Base-by-base conservation (phyloP, 2,329 filamentous ascomycete species). In the Penicillium sp. region DNA sequence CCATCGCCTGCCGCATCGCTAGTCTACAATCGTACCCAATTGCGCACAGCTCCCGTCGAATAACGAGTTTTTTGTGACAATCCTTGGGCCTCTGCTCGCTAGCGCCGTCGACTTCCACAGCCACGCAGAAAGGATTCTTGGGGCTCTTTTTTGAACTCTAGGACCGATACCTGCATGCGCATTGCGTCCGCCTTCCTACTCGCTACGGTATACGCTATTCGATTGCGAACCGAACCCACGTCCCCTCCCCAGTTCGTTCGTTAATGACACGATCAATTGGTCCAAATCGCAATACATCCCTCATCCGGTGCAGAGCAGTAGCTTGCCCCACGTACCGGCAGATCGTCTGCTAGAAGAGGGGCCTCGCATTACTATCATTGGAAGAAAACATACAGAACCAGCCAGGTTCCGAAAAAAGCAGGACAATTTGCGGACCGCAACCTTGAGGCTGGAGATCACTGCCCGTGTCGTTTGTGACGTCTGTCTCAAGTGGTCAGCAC, bases 261-360 rank as follows among this genome's bases (percentile, higher is more conserved):
- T 45, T 61, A 45, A 55, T 55, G 56, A 46, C 55, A 47, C 62
- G 47, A 59, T 64, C 69, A 70, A 68, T 68, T 67, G 65, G 67
- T 53, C 57, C 55, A 57, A 57, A 63, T 66, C 57, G 57, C 65
- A 67, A 63, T 59, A 48, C 56, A 52, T 61, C 50, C 58, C 55
- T 58, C 57, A 58, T 58, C 59, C 47, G 24, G 53, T 66, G 66
- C 63, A 66, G 64, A 57, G 53, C 58, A 58, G 54, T 65, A 70
- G 67, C 66, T 69, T 71, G 63, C 69, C 67, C 69, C 66, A 66
- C 69, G 65, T 57, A 65, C 56, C 56, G 64, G 57, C 63, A 63
- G 66, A 71, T 70, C 67, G 58, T 60, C 67, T 54, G 57, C 50
- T 58, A 50, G 49, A 66, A 64, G 65, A 65, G 67, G 67, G 64